phyloP scores from a whole-genome alignment of 148 eudicot genomes.

The Dysphania ambrosioides region DNA sequence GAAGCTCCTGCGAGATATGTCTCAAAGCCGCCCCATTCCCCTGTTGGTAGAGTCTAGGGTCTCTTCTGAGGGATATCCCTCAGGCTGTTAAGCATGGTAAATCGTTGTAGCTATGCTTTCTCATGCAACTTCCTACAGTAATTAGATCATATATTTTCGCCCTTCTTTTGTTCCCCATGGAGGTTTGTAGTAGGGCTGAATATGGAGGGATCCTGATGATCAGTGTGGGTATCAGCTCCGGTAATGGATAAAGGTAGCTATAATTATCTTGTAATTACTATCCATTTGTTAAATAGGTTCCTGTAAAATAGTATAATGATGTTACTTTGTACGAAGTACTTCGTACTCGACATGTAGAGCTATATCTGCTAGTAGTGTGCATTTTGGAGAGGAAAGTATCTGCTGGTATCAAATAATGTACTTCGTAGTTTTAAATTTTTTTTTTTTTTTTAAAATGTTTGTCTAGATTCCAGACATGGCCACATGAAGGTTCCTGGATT shows the following conservation, averaged over 20 bases:
- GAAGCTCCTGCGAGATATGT: slow-evolving; percentile 45
- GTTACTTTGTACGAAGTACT: slow-evolving; percentile 15
- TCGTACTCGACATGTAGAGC: slow-evolving; percentile 8
- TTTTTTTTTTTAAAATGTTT: slow-evolving; percentile 6
- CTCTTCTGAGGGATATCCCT: background rate
- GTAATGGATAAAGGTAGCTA: slow-evolving; percentile 13
- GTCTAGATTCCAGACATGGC: slow-evolving; percentile 14
- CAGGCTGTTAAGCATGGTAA: background rate
- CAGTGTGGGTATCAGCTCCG: slow-evolving; percentile 2
- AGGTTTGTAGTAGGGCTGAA: slow-evolving; percentile 1
- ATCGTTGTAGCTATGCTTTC: background rate
- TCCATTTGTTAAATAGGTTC: background rate
- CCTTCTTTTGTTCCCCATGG: background rate
- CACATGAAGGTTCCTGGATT: slow-evolving; percentile 18
- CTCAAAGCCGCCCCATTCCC: slow-evolving; percentile 63
- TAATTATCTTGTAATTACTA: slow-evolving; percentile 16
- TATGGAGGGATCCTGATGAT: background rate
- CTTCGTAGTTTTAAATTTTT: too few species aligned
- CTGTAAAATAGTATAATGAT: slow-evolving; percentile 23
- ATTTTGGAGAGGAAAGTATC: slow-evolving; percentile 18
- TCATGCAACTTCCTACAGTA: background rate
- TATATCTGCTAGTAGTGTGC: slow-evolving; percentile 24
- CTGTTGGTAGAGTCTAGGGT: slow-evolving; percentile 56
- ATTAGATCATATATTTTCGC: background rate
- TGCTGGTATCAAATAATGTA: slow-evolving; percentile 17